A percentile compares a stretch with the other conserved stretches of the same genome.
phyloP scores from a whole-genome alignment of 805 yeast genomes.

The Starmerella stigmatis region DNA sequence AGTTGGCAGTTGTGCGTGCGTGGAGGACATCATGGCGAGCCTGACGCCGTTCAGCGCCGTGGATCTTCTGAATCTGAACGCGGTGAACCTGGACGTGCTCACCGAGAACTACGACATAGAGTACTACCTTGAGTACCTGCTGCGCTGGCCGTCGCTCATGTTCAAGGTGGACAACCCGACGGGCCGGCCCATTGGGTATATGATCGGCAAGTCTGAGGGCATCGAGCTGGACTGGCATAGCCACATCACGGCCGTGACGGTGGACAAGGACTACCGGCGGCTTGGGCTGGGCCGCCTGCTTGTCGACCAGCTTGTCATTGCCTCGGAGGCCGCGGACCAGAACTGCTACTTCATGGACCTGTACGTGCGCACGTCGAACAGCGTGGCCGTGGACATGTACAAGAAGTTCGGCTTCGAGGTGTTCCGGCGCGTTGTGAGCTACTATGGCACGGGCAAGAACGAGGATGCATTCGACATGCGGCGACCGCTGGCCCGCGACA shows the following conservation, averaged over 20 bases:
- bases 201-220: conserved; percentile 98
- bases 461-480: conserved; percentile 73
- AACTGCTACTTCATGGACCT: conserved; percentile 78
- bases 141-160: conserved; percentile 79
- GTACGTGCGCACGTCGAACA: conserved; percentile 80
- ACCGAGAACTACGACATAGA: conserved; percentile 84
- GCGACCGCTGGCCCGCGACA: conserved; percentile 32
- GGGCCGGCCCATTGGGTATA: conserved; percentile 31
- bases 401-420: conserved; percentile 79
- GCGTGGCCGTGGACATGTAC: conserved; percentile 68
- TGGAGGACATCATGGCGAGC: conserved; percentile 55
- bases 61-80: conserved; percentile 61
- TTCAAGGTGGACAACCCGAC: conserved; percentile 53
- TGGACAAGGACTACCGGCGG: conserved; percentile 70
- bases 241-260: conserved; percentile 92
- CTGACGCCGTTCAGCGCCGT: conserved; percentile 78
- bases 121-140: conserved; percentile 74
- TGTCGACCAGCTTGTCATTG: conserved; percentile 60
- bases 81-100: conserved; percentile 74
- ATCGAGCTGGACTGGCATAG: conserved; percentile 80
- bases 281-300: conserved; percentile 75
- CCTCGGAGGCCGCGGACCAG: conserved; percentile 69
- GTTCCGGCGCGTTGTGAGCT: conserved; percentile 77
- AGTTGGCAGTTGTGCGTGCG: no score
- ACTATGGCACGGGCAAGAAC: conserved; percentile 51